A percentile compares a stretch with the other conserved stretches of the same genome.
phyloP scores from a whole-genome alignment of 192 early-diverging fungal species.

The Backusella westeae region DNA sequence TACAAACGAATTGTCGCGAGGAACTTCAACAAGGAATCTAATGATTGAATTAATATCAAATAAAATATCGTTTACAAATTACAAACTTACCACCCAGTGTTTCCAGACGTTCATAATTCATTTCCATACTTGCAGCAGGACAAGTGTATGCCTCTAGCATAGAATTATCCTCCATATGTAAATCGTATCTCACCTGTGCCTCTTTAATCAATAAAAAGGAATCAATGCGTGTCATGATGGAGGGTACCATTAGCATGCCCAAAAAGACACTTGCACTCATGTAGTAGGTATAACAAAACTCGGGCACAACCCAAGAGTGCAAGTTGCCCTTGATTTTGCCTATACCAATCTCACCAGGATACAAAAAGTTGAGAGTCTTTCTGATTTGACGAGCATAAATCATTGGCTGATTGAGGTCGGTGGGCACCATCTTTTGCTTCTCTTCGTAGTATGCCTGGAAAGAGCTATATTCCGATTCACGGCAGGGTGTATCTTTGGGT shows the following conservation, averaged over 20 bases:
- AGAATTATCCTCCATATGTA: constrained; percentile 39
- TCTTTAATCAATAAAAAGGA: constrained; percentile 50
- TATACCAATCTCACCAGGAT: constrained; percentile 18
- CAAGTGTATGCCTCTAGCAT: constrained; percentile 73
- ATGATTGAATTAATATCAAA: too few species aligned
- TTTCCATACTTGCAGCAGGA: constrained; percentile 60
- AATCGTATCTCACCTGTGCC: constrained; percentile 37
- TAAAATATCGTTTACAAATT: too few species aligned
- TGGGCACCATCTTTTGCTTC: constrained; percentile 16
- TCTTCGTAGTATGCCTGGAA: constrained; percentile 47
- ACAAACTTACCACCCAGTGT: constrained; percentile 63
- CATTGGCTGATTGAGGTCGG: constrained; percentile 35
- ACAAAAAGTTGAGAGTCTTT: constrained; percentile 47
- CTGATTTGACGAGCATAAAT: constrained; percentile 33
- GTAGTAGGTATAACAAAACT: constrained; percentile 35
- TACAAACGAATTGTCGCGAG: constrained; percentile 72
- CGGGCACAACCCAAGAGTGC: constrained; percentile 34
- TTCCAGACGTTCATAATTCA: constrained; percentile 88
- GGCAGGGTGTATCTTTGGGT: constrained; percentile 4
- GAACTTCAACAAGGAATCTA: constrained; percentile 81
- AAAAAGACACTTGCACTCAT: constrained; percentile 44
- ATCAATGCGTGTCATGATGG: constrained; percentile 60
- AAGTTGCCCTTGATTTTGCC: constrained; percentile 27
- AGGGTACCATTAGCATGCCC: constrained; percentile 52
- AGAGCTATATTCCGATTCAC: constrained; percentile 31